Percentiles rank a stretch among this genome's conserved stretches.
These are phyloP conservation scores for Tulasnella calospora DNA, from an alignment of 768 basidiomycete species.

Conservation along the genomic window DNA sequence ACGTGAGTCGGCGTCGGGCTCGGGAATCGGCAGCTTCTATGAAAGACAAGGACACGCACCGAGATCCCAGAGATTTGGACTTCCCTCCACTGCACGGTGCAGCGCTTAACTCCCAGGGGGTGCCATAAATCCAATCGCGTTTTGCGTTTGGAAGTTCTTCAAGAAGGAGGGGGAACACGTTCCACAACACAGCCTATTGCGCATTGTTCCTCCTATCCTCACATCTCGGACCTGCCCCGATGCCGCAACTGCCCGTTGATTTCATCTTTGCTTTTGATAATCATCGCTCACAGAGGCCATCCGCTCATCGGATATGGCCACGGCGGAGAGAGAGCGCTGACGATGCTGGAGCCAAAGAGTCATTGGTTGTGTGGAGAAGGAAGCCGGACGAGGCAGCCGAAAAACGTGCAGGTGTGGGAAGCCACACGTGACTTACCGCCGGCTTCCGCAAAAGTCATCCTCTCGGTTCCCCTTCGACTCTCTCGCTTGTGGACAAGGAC, in stretches of 20 bases:
- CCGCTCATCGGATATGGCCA: background rate
- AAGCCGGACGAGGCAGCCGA: background rate
- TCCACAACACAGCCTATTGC: background rate
- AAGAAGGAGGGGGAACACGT: background rate
- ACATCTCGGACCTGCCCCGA: background rate
- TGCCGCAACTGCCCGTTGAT: background rate
- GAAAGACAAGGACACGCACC: background rate
- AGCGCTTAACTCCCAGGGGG: conserved; percentile 1
- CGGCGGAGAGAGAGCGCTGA: background rate
- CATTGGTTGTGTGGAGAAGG: background rate
- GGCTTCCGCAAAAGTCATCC: conserved; percentile 5
- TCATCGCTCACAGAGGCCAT: background rate
- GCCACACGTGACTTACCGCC: background rate
- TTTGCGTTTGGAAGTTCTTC: conserved; percentile 5
- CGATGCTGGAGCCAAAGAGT: background rate
- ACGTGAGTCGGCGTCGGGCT: background rate
- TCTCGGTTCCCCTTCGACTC: background rate
- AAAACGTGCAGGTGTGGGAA: conserved; percentile 2
- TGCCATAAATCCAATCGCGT: background rate
- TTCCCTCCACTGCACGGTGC: background rate
- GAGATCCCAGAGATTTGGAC: background rate
- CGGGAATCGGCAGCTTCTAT: background rate
- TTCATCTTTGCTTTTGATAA: background rate
- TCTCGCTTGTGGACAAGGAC: background rate
- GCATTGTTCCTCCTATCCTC: conserved; percentile 1